Evolutionary conservation across 1,139 yeast species (phyloP).

Genomic region (Petasospora fabianii): DNA sequence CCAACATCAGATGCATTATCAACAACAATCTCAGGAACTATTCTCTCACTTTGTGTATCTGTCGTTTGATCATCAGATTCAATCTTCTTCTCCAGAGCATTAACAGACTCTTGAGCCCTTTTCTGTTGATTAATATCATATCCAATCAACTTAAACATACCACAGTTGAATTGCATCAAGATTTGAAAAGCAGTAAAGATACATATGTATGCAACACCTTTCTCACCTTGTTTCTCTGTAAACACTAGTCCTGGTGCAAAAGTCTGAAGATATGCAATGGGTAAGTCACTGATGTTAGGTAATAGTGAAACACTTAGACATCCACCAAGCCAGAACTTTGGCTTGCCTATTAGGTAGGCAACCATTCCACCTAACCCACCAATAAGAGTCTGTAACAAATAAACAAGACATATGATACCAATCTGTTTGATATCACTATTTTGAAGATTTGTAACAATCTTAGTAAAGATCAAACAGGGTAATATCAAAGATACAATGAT

Average conservation of each 20-base stretch:
- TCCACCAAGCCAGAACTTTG: constrained; percentile 14
- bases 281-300: constrained; percentile 18
- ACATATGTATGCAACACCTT: constrained; percentile 85
- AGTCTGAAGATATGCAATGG: constrained; percentile 15
- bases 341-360: constrained; percentile 4
- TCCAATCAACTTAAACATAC: constrained; percentile 54
- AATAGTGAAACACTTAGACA: constrained; percentile 14
- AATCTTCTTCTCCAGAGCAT: constrained; percentile 1
- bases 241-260: constrained; percentile 56
- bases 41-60: neutral
- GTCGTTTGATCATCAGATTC: constrained; percentile 25
- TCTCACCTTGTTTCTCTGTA: constrained; percentile 51
- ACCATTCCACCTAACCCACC: constrained; percentile 5
- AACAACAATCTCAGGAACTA: neutral
- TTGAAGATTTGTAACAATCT: constrained; percentile 67
- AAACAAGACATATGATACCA: constrained; percentile 52
- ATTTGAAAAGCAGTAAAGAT: constrained; percentile 66
- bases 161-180: constrained; percentile 52
- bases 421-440: constrained; percentile 71
- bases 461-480: constrained; percentile 78
- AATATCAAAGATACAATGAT: constrained; percentile 65
- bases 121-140: constrained; percentile 48
- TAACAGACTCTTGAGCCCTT: constrained; percentile 5
- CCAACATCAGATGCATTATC: neutral
- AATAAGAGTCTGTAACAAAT: constrained; percentile 3